A percentile compares a stretch with the other conserved stretches of the same genome.
Evolutionary conservation across 345 rosid genomes (phyloP).

Genomic region (Sonneratia alba): DNA sequence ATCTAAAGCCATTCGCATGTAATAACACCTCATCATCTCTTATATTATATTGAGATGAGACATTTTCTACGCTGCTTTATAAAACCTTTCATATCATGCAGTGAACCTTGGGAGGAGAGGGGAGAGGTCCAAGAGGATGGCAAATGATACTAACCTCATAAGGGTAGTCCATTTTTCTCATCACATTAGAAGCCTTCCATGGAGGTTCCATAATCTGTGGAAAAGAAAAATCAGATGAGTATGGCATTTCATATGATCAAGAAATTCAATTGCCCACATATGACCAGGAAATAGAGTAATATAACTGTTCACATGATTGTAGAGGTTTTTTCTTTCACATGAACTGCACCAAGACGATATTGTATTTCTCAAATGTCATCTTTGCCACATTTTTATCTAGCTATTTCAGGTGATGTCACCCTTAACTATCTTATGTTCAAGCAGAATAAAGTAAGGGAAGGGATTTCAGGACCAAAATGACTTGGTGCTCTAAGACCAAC

Average conservation of each 20-base stretch:
- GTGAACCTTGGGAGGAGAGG: background rate
- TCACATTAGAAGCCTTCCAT: slow-evolving; percentile 70
- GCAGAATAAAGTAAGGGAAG: background rate
- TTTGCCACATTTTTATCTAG: background rate
- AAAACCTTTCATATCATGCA: background rate
- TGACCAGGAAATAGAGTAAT: background rate
- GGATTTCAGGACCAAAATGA: background rate
- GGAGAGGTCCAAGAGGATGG: slow-evolving; percentile 2
- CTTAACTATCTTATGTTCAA: background rate
- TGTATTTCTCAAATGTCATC: background rate
- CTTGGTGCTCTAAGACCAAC: background rate
- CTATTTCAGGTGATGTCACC: background rate
- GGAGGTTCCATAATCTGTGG: slow-evolving; percentile 92
- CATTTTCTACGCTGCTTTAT: background rate
- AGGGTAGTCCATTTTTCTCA: slow-evolving; percentile 89
- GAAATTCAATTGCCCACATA: background rate
- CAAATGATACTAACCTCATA: slow-evolving; percentile 51
- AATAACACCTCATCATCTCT: background rate
- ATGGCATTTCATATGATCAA: no score
- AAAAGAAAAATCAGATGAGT: background rate
- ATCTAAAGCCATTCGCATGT: background rate
- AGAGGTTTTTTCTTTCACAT: background rate
- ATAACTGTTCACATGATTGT: background rate
- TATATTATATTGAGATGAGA: background rate
- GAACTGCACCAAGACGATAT: background rate